Evolutionary conservation across 2,329 filamentous ascomycete species (phyloP).

Genomic region (Fusarium metavorans): DNA sequence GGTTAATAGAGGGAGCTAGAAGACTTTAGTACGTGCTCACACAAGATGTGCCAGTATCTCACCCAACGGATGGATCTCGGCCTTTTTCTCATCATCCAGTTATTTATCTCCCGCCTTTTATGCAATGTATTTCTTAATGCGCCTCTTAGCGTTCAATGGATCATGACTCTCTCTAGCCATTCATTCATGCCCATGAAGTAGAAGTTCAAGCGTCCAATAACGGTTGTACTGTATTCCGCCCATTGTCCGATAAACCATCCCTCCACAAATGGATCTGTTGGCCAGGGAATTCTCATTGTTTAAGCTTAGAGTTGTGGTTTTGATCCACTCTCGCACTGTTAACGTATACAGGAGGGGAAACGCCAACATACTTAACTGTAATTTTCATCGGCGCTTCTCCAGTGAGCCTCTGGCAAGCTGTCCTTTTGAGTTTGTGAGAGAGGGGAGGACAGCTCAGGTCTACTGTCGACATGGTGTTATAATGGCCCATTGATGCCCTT

Average conservation of each 20-base stretch:
- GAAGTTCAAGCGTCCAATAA: slow-evolving; percentile 68
- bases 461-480: background rate
- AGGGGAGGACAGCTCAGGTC: background rate
- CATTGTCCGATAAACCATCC: slow-evolving; percentile 66
- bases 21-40: background rate
- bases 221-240: slow-evolving; percentile 66
- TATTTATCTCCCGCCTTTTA: slow-evolving; percentile 68
- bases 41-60: slow-evolving; percentile 64
- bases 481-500: background rate
- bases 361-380: slow-evolving; percentile 73
- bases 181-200: slow-evolving; percentile 66
- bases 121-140: slow-evolving; percentile 71
- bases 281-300: slow-evolving; percentile 64
- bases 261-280: slow-evolving; percentile 63
- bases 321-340: slow-evolving; percentile 57
- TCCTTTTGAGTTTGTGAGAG: background rate
- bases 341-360: slow-evolving; percentile 75
- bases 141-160: slow-evolving; percentile 69
- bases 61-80: slow-evolving; percentile 65
- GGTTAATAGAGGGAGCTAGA: background rate
- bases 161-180: slow-evolving; percentile 68
- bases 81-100: slow-evolving; percentile 70
- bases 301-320: slow-evolving; percentile 35
- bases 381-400: slow-evolving; percentile 74
- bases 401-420: slow-evolving; percentile 64